Evolutionary conservation across 345 rosid genomes (phyloP).

Genomic region (Dovyalis caffra): DNA sequence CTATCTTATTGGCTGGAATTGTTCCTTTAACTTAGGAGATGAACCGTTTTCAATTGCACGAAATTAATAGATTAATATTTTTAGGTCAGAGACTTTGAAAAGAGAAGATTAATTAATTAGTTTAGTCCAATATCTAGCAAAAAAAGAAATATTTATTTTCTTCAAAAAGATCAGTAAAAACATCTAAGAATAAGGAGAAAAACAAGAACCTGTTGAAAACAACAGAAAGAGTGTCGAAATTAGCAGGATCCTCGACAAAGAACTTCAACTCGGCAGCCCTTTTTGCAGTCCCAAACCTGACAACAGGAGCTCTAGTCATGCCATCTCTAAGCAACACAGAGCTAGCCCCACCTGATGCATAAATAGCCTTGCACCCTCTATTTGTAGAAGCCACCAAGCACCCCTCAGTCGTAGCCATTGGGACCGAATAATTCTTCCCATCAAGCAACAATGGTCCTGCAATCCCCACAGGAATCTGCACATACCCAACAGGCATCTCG

Average conservation of each 20-base stretch:
- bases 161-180: neutral
- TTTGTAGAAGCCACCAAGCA: slow-evolving; percentile 58
- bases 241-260: slow-evolving; percentile 37
- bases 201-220: slow-evolving; percentile 37
- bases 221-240: slow-evolving; percentile 38
- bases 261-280: slow-evolving; percentile 45
- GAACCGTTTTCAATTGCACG: neutral
- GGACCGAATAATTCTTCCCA: slow-evolving; percentile 40
- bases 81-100: neutral
- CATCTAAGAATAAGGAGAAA: neutral
- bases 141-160: neutral
- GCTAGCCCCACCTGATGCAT: slow-evolving; percentile 43
- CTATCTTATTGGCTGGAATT: neutral
- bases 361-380: slow-evolving; percentile 55
- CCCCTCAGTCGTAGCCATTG: slow-evolving; percentile 62
- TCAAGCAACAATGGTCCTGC: slow-evolving; percentile 55
- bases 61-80: neutral
- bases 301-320: slow-evolving; percentile 55
- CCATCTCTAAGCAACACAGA: slow-evolving; percentile 35
- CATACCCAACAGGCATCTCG: slow-evolving; percentile 56
- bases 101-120: neutral
- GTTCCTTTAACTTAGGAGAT: neutral
- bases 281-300: slow-evolving; percentile 35
- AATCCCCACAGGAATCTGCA: slow-evolving; percentile 62
- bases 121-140: too few relatives aligned